These are phyloP conservation scores for Ogataea nakhonphanomensis DNA, from an alignment of 805 yeast species.

Conservation along the genomic window DNA sequence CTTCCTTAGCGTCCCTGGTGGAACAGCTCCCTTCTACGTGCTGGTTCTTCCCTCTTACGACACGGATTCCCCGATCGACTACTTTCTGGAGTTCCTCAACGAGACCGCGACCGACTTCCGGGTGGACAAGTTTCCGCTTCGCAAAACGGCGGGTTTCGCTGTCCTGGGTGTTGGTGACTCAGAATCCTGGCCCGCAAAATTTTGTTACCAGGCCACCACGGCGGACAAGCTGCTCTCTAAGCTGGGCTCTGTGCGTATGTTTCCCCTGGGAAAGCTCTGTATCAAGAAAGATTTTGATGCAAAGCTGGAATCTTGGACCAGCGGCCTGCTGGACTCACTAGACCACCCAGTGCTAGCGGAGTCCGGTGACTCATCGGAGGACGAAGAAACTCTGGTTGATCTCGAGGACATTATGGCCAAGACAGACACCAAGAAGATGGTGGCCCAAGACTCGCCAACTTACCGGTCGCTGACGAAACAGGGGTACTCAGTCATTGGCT, in stretches of 20 bases:
- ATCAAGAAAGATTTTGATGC: slow-evolving; percentile 64
- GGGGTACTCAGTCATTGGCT: slow-evolving; percentile 89
- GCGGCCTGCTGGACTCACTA: slow-evolving; percentile 54
- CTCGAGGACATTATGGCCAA: slow-evolving; percentile 84
- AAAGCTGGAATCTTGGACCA: slow-evolving; percentile 64
- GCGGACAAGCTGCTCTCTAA: slow-evolving; percentile 76
- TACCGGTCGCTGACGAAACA: slow-evolving; percentile 85
- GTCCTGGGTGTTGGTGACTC: slow-evolving; percentile 87
- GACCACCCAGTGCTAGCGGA: slow-evolving; percentile 10
- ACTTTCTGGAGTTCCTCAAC: slow-evolving; percentile 70
- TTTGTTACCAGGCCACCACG: slow-evolving; percentile 78
- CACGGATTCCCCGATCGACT: slow-evolving; percentile 89
- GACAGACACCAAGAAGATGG: slow-evolving; percentile 73
- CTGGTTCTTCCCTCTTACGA: slow-evolving; percentile 87
- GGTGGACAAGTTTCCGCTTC: slow-evolving; percentile 76
- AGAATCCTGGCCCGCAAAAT: slow-evolving; percentile 77
- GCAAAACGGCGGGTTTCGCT: slow-evolving; percentile 68
- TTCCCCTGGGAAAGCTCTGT: slow-evolving; percentile 81
- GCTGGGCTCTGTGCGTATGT: slow-evolving; percentile 81
- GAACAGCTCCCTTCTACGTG: slow-evolving; percentile 52
- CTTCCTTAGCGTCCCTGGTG: slow-evolving; percentile 61
- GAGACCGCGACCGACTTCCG: slow-evolving; percentile 85
- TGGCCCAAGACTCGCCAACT: slow-evolving; percentile 84
- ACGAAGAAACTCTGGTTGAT: slow-evolving; percentile 57
- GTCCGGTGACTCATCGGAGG: slow-evolving; percentile 29